Conservation (phyloP, 2,329 filamentous ascomycete species). For the Talaromyces sp. region DNA sequence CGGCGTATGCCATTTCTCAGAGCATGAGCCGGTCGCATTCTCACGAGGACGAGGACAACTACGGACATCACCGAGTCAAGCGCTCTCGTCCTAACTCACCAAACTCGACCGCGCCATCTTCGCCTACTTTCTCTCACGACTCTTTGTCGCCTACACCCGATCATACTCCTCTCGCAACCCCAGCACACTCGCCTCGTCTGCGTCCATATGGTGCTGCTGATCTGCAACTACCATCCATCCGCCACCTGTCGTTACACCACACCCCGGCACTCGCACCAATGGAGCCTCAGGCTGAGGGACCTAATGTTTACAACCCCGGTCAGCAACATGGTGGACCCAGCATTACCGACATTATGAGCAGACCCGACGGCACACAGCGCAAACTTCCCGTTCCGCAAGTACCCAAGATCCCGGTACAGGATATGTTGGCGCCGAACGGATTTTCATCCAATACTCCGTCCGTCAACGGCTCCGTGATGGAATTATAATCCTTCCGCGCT, state of each 20-base stretch:
- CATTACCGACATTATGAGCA: constrained; percentile 88
- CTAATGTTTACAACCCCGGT: constrained; percentile 56
- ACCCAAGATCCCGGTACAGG: constrained; percentile 82
- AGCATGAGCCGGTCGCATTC: constrained; percentile 90
- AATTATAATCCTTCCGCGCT: constrained; percentile 33
- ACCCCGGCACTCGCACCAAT: constrained; percentile 67
- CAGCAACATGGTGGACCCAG: constrained; percentile 66
- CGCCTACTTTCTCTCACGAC: constrained; percentile 93
- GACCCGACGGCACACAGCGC: constrained; percentile 78
- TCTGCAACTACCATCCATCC: constrained; percentile 82
- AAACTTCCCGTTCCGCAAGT: constrained; percentile 89
- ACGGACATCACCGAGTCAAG: constrained; percentile 63
- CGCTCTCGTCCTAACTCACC: constrained; percentile 90
- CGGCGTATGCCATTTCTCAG: constrained; percentile 69
- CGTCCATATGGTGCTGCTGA: constrained; percentile 69
- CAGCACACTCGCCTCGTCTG: constrained; percentile 88
- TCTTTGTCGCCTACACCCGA: constrained; percentile 93
- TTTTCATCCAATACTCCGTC: constrained; percentile 72
- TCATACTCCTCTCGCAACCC: constrained; percentile 96
- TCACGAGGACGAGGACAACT: constrained; percentile 64
- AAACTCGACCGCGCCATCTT: constrained; percentile 91
- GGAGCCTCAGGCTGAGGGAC: constrained; percentile 62
- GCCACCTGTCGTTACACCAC: constrained; percentile 66
- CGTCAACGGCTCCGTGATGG: constrained; percentile 71
- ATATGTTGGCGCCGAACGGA: constrained; percentile 67